Conservation (phyloP, 495 filamentous ascomycete genomes). For the Amorphotheca resinae region DNA sequence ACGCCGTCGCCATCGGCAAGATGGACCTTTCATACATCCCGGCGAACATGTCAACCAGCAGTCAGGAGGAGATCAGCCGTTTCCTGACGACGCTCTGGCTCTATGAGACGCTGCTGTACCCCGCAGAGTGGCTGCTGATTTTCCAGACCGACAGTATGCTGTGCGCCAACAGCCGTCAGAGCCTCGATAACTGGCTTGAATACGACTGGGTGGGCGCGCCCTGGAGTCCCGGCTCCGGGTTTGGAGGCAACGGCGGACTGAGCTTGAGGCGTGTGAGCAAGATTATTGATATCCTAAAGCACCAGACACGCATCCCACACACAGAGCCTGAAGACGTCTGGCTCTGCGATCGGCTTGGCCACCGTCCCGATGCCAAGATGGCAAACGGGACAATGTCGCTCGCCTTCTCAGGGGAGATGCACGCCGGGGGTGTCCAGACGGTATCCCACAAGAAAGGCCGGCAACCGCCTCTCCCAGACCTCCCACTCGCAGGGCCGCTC, state of each 20-base stretch:
- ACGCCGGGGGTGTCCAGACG: conserved; percentile 19
- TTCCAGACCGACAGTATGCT: conserved; percentile 40
- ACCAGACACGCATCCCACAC: conserved; percentile 26
- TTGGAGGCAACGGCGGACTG: conserved; percentile 38
- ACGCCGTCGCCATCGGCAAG: conserved; percentile 29
- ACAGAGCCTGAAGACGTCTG: conserved; percentile 37
- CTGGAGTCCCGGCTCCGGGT: conserved; percentile 29
- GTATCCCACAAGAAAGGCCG: conserved; percentile 12
- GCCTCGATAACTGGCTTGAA: conserved; percentile 34
- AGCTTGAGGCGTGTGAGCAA: conserved; percentile 33
- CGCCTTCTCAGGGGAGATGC: conserved; percentile 34
- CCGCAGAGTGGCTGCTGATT: conserved; percentile 33
- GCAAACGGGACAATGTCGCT: conserved; percentile 32
- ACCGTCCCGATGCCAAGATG: conserved; percentile 28
- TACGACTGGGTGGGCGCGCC: conserved; percentile 43
- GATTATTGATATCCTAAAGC: conserved; percentile 32
- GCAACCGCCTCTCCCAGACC: conserved; percentile 9
- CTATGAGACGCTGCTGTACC: conserved; percentile 30
- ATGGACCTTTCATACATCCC: conserved; percentile 35
- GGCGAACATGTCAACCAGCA: conserved; percentile 28
- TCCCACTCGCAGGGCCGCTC: conserved; percentile 21
- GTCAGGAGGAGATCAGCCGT: conserved; percentile 32
- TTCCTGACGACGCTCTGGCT: conserved; percentile 35
- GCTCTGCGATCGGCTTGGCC: conserved; percentile 32
- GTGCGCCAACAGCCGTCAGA: conserved; percentile 33